Base-by-base conservation (phyloP, 768 basidiomycete genomes). In the Leucosporidium creatinivorum region DNA sequence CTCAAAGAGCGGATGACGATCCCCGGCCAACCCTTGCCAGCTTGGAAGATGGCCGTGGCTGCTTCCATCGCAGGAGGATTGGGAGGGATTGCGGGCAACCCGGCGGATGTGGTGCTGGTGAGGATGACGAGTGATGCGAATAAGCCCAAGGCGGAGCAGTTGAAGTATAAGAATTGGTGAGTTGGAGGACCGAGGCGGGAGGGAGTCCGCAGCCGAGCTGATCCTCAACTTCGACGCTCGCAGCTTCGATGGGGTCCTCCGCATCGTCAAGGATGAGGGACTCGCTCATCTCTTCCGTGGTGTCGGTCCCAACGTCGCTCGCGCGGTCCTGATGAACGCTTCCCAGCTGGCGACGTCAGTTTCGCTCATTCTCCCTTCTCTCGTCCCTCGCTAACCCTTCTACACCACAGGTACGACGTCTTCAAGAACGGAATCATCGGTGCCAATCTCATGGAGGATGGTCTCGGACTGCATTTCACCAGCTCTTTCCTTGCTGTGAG, bases 261-360 rank as follows among this genome's bases (percentile, higher is more conserved):
- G 68, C 10, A 76, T 76, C 31, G 52, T 72, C 26, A 48, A 62
- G 25, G 67, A 72, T n/a, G 75, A 76, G 50, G 75, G 75, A 15
- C 61, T 31, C 0, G 28, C 57, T 3, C 51, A 70, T 1, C 59
- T 76, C 5, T 74, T 74, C 65, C 67, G 75, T 44, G 75, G 75
- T 10, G 67, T 69, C 2, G 75, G 68, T 1, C 73, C 73, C 15
- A 76, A 74, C 47, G 62, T 63, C 21, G 67, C 67, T 1, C 72
- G 75, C 17, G 75, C 75, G 26, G 52, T 76, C 4, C 58, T 76
- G 10, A 76, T 76, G 75, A 74, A 72, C 65, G 67, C 72, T 17
- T 61, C 58, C 12, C 75, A 76, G 57, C 66, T 75, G 19, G 69
- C 71, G 2, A 70, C 75, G 73, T 73, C 54, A 33, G 70, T 68